phyloP scores from a whole-genome alignment of 257 asterid genomes.

The Petrea volubilis region DNA sequence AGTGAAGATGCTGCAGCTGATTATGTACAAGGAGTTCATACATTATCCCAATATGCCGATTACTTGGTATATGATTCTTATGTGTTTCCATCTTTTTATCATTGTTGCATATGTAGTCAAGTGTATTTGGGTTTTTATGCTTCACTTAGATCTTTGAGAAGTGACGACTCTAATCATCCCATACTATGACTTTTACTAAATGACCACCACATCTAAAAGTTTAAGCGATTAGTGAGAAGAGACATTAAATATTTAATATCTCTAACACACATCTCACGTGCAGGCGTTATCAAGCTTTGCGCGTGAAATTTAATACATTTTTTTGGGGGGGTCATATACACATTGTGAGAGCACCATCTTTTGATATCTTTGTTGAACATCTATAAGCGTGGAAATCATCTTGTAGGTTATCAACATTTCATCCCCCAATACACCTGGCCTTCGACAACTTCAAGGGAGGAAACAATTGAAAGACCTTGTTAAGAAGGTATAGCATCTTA shows the following conservation, averaged over 20 bases:
- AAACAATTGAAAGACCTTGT: slow-evolving; percentile 97
- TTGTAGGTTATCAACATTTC: slow-evolving; percentile 87
- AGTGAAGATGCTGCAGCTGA: slow-evolving; percentile 98
- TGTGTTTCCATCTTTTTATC: neutral
- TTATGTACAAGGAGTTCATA: slow-evolving; percentile 99
- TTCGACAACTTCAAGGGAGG: slow-evolving; percentile 97
- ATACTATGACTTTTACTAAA: too few relatives aligned
- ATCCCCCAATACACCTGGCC: slow-evolving; percentile 97
- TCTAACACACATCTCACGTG: too few relatives aligned
- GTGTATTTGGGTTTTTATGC: neutral
- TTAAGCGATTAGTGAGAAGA: too few relatives aligned
- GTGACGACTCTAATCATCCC: too few relatives aligned
- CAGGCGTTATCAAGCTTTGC: too few relatives aligned
- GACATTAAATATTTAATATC: too few relatives aligned
- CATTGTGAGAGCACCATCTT: too few relatives aligned
- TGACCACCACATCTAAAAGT: too few relatives aligned
- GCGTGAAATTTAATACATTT: too few relatives aligned
- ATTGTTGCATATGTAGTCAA: neutral
- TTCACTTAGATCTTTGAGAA: neutral
- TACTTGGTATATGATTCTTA: slow-evolving; percentile 64
- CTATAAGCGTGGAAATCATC: neutral
- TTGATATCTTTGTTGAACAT: neutral
- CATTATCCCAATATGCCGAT: slow-evolving; percentile 97
- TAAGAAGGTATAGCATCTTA: slow-evolving; percentile 64
- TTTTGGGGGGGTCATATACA: too few relatives aligned